Percentiles rank a stretch among this genome's conserved stretches.
Conservation (phyloP, 179 eudicot genomes). For the Silene vulgaris region DNA sequence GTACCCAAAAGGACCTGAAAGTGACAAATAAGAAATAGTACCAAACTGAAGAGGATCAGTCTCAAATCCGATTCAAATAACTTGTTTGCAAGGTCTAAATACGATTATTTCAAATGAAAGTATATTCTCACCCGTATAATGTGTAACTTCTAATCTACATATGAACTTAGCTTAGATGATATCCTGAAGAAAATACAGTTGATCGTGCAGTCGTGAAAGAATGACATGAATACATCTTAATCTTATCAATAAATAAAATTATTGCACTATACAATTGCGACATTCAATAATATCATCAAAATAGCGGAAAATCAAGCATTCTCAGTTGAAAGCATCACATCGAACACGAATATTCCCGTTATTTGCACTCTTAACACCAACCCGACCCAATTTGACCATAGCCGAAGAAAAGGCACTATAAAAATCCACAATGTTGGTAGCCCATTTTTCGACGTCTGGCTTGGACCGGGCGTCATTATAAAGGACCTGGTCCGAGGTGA, state of each 20-base stretch:
- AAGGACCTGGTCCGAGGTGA: conserved; percentile 74
- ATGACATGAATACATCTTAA: too few species aligned
- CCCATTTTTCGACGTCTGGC: conserved; percentile 50
- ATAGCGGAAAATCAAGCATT: background rate
- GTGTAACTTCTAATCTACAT: too few species aligned
- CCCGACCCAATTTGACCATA: conserved; percentile 71
- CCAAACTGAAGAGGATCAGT: too few species aligned
- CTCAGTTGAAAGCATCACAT: conserved; percentile 59
- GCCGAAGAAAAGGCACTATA: conserved; percentile 48
- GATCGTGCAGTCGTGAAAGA: background rate
- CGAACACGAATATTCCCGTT: conserved; percentile 61
- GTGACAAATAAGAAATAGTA: too few species aligned
- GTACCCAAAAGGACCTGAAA: too few species aligned
- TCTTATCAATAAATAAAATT: background rate
- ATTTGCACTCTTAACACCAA: conserved; percentile 62
- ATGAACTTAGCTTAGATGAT: too few species aligned
- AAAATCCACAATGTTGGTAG: conserved; percentile 35
- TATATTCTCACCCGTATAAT: too few species aligned
- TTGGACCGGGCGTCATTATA: conserved; percentile 55
- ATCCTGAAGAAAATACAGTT: too few species aligned
- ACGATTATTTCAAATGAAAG: too few species aligned
- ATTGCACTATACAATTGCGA: background rate
- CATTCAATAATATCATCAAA: background rate
- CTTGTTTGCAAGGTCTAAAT: too few species aligned
- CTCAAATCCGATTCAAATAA: too few species aligned